Conservation (phyloP, 2,329 filamentous ascomycete species). For the Fusarium abutilonis region DNA sequence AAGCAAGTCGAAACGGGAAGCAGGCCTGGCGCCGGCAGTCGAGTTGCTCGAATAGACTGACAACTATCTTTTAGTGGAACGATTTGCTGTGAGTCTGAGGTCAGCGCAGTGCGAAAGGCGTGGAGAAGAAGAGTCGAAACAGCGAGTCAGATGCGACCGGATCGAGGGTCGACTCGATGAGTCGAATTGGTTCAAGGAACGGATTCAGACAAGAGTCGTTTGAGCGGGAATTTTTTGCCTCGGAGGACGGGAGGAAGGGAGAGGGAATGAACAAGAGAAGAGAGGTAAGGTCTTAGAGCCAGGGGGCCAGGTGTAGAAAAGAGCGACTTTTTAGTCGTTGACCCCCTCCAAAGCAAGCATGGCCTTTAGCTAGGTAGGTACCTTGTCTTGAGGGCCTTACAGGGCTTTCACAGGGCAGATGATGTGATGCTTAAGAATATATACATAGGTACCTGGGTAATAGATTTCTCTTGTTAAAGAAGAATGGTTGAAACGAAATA, state of each 20-base stretch:
- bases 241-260: constrained; percentile 4
- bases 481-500: constrained; percentile 7
- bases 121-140: constrained; percentile 33
- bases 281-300: constrained; percentile 21
- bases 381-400: constrained; percentile 17
- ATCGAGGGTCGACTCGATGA: constrained; percentile 35
- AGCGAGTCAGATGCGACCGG: constrained; percentile 37
- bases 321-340: constrained; percentile 25
- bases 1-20: constrained; percentile 26
- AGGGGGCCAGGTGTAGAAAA: constrained; percentile 23
- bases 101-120: constrained; percentile 3
- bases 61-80: constrained; percentile 23
- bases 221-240: constrained; percentile 15
- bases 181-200: constrained; percentile 34
- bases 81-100: constrained; percentile 27
- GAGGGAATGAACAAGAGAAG: constrained; percentile 1
- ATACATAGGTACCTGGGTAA: not conserved
- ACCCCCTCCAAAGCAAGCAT: constrained; percentile 18
- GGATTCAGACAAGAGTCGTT: constrained; percentile 28
- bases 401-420: constrained; percentile 12
- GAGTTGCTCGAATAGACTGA: constrained; percentile 23
- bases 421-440: constrained; percentile 9
- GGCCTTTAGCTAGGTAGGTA: not conserved
- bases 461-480: constrained; percentile 22
- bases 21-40: constrained; percentile 36